A percentile compares a stretch with the other conserved stretches of the same genome.
phyloP scores from a whole-genome alignment of 306 rosid species.

The Begonia loranthoides region DNA sequence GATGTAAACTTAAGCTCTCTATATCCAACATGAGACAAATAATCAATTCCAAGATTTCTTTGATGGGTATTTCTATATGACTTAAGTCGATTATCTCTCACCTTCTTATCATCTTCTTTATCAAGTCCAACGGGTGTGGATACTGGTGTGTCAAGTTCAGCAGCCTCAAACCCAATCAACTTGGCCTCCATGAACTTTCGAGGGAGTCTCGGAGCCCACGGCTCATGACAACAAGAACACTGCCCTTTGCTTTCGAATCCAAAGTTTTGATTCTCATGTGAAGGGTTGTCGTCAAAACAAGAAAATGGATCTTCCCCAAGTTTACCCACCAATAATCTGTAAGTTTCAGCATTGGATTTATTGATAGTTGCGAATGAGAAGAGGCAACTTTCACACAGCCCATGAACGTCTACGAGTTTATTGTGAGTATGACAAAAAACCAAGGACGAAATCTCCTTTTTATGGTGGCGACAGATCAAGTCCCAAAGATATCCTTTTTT shows the following conservation, averaged over 20 bases:
- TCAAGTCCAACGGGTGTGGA: conserved; percentile 16
- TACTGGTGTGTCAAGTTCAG: conserved; percentile 29
- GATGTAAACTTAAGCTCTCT: conserved; percentile 60
- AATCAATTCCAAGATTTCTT: conserved; percentile 31
- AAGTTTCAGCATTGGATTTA: conserved; percentile 46
- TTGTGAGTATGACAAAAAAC: conserved; percentile 54
- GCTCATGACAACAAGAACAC: conserved; percentile 65
- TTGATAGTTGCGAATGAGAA: conserved; percentile 48
- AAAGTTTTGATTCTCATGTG: conserved; percentile 21
- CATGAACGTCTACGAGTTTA: conserved; percentile 66
- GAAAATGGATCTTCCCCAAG: conserved; percentile 33
- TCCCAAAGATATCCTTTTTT: conserved; percentile 46
- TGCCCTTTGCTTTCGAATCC: conserved; percentile 4
- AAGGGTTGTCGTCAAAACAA: conserved; percentile 33
- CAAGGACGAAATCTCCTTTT: conserved; percentile 57
- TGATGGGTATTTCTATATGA: conserved; percentile 17
- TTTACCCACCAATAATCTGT: conserved; percentile 46
- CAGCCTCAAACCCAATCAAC: conserved; percentile 21
- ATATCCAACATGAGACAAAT: conserved; percentile 57
- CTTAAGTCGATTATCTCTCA: conserved; percentile 14
- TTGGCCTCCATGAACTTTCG: conserved; percentile 24
- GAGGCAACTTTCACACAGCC: conserved; percentile 63
- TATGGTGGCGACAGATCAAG: conserved; percentile 63
- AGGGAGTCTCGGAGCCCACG: conserved; percentile 17
- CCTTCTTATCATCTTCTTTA: conserved; percentile 16